Base-by-base conservation (phyloP, 73 alveolate species). In the Breviolum minutum region DNA sequence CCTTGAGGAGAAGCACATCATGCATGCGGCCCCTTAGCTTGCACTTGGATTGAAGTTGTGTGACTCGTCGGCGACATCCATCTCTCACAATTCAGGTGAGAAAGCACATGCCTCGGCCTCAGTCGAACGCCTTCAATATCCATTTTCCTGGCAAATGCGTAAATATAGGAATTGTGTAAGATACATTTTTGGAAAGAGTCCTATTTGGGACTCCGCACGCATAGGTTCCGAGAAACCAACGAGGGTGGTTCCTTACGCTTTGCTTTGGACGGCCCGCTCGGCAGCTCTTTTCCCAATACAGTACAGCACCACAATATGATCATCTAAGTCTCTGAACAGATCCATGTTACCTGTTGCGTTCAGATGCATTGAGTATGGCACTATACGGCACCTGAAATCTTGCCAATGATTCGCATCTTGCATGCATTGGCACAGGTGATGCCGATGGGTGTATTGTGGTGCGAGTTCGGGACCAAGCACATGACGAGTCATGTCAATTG, bases 241-340 rank as follows among this genome's bases (percentile, higher is more conserved):
- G 94, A 63, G 68, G 94, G 94, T 27, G 94, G 94, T 64, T 85
- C 94, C 94, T 63, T 85, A 63, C 94, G 94, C 48, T 85, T 85
- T 22, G 94, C 94, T 5, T 19, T 85, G 79, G 94, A 85, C 63
- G 94, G 94, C 73, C 73, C 8, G 76, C 22, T 82, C 19, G n/a
- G 16, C 40, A 54, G 89, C 30, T 22, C 63, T n/a, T 77, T 77
- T 61, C n/a, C 24, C 77, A 40, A 40, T 40, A 3, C 54, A 40
- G 54, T 40, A 3, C 54, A 40, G 54, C 54, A 40, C 54, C 54
- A 40, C 54, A 40, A 40, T 40, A 40, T 40, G 54, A 40, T 40
- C 54, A 40, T 40, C 54, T 40, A 40, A 40, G 54, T 40, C 54
- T 0, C n/a, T n/a, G n/a, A n/a, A n/a, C n/a, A n/a, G n/a, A n/a